phyloP scores from a whole-genome alignment of 345 rosid species.

The Populus nigra region DNA sequence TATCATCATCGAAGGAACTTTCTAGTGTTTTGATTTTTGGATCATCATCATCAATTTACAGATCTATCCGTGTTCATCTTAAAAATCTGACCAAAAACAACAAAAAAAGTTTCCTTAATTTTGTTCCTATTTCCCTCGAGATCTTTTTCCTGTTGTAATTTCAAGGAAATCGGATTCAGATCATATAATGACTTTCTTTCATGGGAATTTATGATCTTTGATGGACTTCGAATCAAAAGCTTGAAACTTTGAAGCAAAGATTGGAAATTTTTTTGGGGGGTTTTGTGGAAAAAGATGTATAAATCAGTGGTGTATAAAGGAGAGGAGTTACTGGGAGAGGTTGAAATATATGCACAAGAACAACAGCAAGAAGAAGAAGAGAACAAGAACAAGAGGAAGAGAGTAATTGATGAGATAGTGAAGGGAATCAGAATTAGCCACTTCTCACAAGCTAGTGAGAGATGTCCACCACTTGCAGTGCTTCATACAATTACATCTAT shows the following conservation, averaged over 20 bases:
- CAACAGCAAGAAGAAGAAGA: slow-evolving; percentile 27
- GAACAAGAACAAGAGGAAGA: slow-evolving; percentile 29
- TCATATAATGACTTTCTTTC: background rate
- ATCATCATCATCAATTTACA: slow-evolving; percentile 7
- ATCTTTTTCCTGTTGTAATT: background rate
- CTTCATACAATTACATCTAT: slow-evolving; percentile 66
- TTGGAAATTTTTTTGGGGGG: background rate
- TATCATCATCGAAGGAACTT: background rate
- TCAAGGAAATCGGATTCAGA: background rate
- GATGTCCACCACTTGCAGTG: slow-evolving; percentile 93
- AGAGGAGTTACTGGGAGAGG: slow-evolving; percentile 69
- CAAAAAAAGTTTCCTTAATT: slow-evolving; percentile 1
- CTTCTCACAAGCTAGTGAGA: slow-evolving; percentile 80
- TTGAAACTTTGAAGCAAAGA: slow-evolving; percentile 5
- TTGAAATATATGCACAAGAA: slow-evolving; percentile 61
- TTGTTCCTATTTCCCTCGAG: slow-evolving; percentile 3
- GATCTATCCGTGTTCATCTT: slow-evolving; percentile 8
- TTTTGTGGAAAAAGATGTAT: slow-evolving; percentile 38
- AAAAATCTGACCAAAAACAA: slow-evolving; percentile 19
- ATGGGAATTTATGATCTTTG: background rate
- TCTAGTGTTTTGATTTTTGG: slow-evolving; percentile 14
- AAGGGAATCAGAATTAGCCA: slow-evolving; percentile 64
- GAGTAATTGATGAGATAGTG: slow-evolving; percentile 49
- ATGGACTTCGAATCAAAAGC: background rate
- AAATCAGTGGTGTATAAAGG: slow-evolving; percentile 68